Evolutionary conservation across 345 rosid genomes (phyloP), one percentile per base, ranked within the genome.

Genomic region (Hirschfeldia incana): DNA sequence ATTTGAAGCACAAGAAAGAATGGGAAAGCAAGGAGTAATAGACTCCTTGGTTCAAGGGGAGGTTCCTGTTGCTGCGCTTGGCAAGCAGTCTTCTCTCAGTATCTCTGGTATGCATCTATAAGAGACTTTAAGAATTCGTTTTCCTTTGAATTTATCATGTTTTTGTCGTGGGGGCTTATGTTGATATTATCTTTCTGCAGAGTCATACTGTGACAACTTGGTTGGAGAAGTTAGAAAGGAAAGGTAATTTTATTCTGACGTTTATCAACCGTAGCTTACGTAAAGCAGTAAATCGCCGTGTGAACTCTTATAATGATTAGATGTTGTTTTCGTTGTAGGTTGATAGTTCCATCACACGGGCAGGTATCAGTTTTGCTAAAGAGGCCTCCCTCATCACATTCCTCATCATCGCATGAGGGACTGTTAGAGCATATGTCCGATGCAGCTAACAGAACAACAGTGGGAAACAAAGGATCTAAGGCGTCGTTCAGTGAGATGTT

Each of bases 401-500:
- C 84, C n/a, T 75, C 88, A 21, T 84, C 88, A 7, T 86, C 91
- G 21, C 89, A 79, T 65, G 92, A 89, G 66, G 88, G 81, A 29
- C 27, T 78, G 63, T 69, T 85, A 6, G 94, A 87, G 65, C 76
- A 68, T 65, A 79, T 63, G 51, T n/a, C 87, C 17, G 89, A 65
- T 63, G 13, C 86, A 59, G 67, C 72, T 72, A 76, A 33, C 70
- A 87, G 83, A 75, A 83, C 44, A 74, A 84, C 58, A 53, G 85
- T 84, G 8, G 75, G 81, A 58, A 65, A 73, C 78, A 91, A 84
- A 88, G 74, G 85, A 86, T 7, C 84, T 4, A 94, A 90, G 76
- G 77, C 96, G 28, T 92, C 97, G 15, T 93, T 92, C 73, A 90
- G 89, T 3, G 98, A 92, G 77, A 87, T 92, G 93, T 76, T 79